A percentile compares a stretch with the other conserved stretches of the same genome.
Evolutionary conservation across 768 basidiomycete genomes (phyloP).

Genomic region (Mycena floridula): DNA sequence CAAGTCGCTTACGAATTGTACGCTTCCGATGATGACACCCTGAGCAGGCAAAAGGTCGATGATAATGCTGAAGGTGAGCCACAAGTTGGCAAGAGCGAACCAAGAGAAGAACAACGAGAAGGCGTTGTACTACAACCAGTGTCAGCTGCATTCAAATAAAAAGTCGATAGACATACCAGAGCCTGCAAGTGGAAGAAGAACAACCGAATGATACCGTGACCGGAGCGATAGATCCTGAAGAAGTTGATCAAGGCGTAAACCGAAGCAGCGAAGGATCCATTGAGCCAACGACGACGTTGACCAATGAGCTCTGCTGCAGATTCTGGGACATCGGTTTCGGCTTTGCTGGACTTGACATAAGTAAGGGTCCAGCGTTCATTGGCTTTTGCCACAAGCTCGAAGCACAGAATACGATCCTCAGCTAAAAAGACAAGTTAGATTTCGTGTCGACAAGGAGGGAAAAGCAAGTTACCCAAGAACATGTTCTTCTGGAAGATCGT

Average conservation of each 20-base stretch:
- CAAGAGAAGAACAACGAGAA: conserved; percentile 60
- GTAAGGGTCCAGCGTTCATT: conserved; percentile 63
- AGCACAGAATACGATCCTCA: conserved; percentile 77
- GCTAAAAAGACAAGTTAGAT: conserved; percentile 29
- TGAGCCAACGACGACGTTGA: conserved; percentile 73
- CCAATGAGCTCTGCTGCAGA: conserved; percentile 67
- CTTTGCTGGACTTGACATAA: conserved; percentile 76
- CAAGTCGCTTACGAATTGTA: conserved; percentile 9
- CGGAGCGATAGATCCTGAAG: conserved; percentile 58
- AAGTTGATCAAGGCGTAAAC: conserved; percentile 67
- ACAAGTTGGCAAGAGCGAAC: conserved; percentile 67
- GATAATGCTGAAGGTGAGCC: conserved; percentile 68
- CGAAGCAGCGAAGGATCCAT: conserved; percentile 71
- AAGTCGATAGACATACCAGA: conserved; percentile 36
- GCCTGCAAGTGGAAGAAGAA: conserved; percentile 75
- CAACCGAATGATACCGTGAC: conserved; percentile 64
- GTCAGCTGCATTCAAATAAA: not conserved
- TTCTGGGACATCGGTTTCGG: conserved; percentile 75
- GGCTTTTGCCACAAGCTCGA: conserved; percentile 71
- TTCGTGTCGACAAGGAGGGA: not conserved
- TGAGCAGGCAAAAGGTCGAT: conserved; percentile 53
- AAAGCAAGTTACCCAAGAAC: conserved; percentile 27
- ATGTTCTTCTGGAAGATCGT: conserved; percentile 74
- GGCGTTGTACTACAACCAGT: conserved; percentile 46
- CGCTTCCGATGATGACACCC: conserved; percentile 20